Evolutionary conservation across 106 monocot species (phyloP).

Genomic region (Gastrodia elata): DNA sequence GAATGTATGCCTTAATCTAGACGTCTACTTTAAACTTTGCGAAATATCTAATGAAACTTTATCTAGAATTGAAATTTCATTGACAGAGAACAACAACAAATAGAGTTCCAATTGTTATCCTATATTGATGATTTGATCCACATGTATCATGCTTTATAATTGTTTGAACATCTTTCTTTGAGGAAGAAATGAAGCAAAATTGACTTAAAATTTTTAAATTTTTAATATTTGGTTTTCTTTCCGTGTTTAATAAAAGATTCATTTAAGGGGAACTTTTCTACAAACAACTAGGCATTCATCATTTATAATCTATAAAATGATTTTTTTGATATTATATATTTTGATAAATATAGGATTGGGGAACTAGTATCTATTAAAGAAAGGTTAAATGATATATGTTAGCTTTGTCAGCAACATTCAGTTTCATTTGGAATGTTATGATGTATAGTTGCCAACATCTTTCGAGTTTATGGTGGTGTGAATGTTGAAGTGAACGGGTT

Average conservation of each 20-base stretch:
- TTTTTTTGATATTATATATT: not conserved
- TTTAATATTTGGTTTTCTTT: no score
- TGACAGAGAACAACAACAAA: not conserved
- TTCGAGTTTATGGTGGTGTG: no score
- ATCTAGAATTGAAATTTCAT: not conserved
- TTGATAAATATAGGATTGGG: not conserved
- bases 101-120: not conserved
- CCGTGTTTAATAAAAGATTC: no score
- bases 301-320: not conserved
- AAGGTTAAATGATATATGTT: not conserved
- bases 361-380: not conserved
- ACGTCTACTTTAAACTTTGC: not conserved
- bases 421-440: not conserved
- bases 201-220: no score
- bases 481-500: no score
- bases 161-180: not conserved
- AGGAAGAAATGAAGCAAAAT: not conserved
- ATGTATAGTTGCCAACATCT: not conserved
- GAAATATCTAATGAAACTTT: not conserved
- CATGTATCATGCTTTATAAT: not conserved
- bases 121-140: not conserved
- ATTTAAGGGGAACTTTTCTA: no score
- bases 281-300: no score
- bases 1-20: not conserved
- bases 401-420: not conserved